Conservation (phyloP, 257 asterid species). For the Nicotiana benthamiana region DNA sequence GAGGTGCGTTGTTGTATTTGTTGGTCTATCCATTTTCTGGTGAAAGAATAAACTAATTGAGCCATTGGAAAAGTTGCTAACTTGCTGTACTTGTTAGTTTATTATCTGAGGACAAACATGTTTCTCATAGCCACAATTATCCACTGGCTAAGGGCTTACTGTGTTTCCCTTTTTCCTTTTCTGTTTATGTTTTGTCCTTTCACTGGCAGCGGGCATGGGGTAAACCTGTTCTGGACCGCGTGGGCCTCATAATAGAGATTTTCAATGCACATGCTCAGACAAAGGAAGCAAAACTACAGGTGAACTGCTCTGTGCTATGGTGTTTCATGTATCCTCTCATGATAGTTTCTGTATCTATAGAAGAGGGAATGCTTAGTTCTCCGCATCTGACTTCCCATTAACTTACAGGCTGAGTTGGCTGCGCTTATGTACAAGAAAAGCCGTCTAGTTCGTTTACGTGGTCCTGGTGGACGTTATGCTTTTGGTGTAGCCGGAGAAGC, state of each 20-base stretch:
- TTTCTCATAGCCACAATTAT: background rate
- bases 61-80: background rate
- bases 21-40: background rate
- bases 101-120: background rate
- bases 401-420: slow-evolving; percentile 84
- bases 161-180: background rate
- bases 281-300: slow-evolving; percentile 96
- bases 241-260: slow-evolving; percentile 87
- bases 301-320: slow-evolving; percentile 17
- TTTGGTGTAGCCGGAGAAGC: slow-evolving; percentile 82
- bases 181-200: background rate
- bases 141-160: background rate
- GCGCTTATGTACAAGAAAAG: slow-evolving; percentile 91
- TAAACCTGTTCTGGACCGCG: slow-evolving; percentile 88
- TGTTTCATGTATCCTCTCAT: background rate
- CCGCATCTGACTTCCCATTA: background rate
- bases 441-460: slow-evolving; percentile 89
- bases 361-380: background rate
- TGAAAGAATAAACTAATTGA: background rate
- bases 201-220: slow-evolving; percentile 60
- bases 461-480: slow-evolving; percentile 69
- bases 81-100: background rate
- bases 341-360: background rate
- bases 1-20: slow-evolving; percentile 43
- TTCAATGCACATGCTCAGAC: slow-evolving; percentile 99